These are phyloP conservation scores for Lasiosphaeriaceae sp. DNA, from an alignment of 495 filamentous ascomycete genomes.

Conservation along the genomic window DNA sequence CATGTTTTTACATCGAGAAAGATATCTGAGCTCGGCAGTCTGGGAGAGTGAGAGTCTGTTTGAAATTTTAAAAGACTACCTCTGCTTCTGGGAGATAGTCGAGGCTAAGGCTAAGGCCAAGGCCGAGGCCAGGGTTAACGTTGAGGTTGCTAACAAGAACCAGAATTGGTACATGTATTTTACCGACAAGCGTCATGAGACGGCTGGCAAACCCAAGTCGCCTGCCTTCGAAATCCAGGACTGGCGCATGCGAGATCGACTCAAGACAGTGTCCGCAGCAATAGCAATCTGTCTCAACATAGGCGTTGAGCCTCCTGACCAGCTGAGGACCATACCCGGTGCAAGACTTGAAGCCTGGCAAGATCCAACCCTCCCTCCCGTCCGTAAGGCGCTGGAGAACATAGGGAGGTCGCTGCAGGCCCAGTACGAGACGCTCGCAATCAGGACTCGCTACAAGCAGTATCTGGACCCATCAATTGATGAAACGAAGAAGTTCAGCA, in stretches of 20 bases:
- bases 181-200: slow-evolving; percentile 95
- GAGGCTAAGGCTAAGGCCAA: no score
- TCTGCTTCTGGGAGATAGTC: no score
- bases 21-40: no score
- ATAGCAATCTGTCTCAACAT: slow-evolving; percentile 95
- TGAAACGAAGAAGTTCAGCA: slow-evolving; percentile 93
- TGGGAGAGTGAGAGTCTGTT: no score
- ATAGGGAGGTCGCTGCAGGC: slow-evolving; percentile 93
- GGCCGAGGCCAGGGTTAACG: no score
- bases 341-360: slow-evolving; percentile 97
- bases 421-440: slow-evolving; percentile 92
- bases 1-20: no score
- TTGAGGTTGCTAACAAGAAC: slow-evolving; percentile 9
- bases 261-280: slow-evolving; percentile 95
- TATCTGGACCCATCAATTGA: slow-evolving; percentile 95
- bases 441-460: slow-evolving; percentile 93
- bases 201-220: slow-evolving; percentile 80
- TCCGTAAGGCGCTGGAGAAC: slow-evolving; percentile 82
- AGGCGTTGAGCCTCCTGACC: slow-evolving; percentile 94
- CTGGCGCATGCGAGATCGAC: slow-evolving; percentile 93
- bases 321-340: slow-evolving; percentile 85
- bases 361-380: slow-evolving; percentile 76
- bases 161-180: slow-evolving; percentile 98
- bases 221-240: slow-evolving; percentile 64
- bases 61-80: background rate